phyloP scores from a whole-genome alignment of 2,329 filamentous ascomycete species.

The Cytospora schulzeri region DNA sequence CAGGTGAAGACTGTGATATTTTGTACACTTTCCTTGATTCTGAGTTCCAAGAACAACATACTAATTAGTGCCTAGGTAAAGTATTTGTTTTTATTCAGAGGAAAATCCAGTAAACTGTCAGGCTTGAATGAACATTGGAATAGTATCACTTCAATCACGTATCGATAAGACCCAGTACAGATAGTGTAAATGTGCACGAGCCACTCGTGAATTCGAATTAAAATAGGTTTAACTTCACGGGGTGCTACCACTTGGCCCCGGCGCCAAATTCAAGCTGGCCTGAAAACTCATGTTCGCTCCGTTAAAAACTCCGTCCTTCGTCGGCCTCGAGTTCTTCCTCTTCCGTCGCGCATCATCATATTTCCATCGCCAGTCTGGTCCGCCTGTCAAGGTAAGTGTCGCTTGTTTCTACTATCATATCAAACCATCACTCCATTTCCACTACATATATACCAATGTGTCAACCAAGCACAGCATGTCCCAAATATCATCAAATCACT shows the following conservation, averaged over 20 bases:
- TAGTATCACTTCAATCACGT: too few relatives aligned
- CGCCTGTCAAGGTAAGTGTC: constrained; percentile 22
- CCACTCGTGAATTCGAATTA: not conserved
- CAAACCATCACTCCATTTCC: not conserved
- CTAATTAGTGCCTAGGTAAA: too few relatives aligned
- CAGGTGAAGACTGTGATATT: too few relatives aligned
- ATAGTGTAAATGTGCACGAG: not conserved
- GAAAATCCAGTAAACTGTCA: too few relatives aligned
- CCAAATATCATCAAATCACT: constrained; percentile 2
- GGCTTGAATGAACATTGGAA: too few relatives aligned
- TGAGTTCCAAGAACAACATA: too few relatives aligned
- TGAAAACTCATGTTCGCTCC: constrained; percentile 1
- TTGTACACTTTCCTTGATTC: too few relatives aligned
- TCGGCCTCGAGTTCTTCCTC: constrained; percentile 26
- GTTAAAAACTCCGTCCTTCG: constrained; percentile 1
- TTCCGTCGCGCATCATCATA: constrained; percentile 28
- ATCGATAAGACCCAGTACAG: not conserved
- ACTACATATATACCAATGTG: not conserved
- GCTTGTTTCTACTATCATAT: constrained; percentile 3
- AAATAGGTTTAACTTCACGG: not conserved
- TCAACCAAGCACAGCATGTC: constrained; percentile 9
- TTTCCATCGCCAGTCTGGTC: constrained; percentile 22
- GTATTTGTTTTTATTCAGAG: too few relatives aligned
- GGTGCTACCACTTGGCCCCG: not conserved
- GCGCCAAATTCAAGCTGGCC: not conserved